phyloP scores from a whole-genome alignment of 352 stramenopile genomes.

The Phytophthora foliorum region DNA sequence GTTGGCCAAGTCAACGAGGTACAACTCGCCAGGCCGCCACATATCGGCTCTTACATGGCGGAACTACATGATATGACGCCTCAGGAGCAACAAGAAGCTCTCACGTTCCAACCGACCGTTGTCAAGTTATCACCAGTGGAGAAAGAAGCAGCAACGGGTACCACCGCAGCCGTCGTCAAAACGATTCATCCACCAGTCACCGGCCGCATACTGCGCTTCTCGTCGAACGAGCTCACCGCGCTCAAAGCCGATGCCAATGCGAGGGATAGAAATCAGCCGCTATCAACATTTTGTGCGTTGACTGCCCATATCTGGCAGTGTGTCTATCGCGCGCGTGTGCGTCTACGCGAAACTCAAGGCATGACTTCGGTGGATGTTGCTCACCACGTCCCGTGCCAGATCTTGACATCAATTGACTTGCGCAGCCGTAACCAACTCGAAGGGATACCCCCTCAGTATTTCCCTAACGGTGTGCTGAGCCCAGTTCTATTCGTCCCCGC shows the following conservation, averaged over 20 bases:
- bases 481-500: conserved; percentile 14
- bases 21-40: conserved; percentile 8
- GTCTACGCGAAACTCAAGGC: conserved; percentile 1
- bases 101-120: conserved; percentile 1
- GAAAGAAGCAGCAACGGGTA: not conserved
- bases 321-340: conserved; percentile 10
- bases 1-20: not conserved
- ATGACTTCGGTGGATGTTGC: conserved; percentile 7
- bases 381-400: conserved; percentile 2
- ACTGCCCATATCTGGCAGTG: conserved; percentile 25
- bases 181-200: conserved; percentile 4
- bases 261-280: not conserved
- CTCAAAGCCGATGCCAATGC: conserved; percentile 27
- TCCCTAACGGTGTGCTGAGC: conserved; percentile 29
- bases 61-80: conserved; percentile 20
- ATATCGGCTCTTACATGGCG: conserved; percentile 7
- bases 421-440: conserved; percentile 23
- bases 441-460: conserved; percentile 21
- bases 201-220: conserved; percentile 32
- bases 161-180: not conserved
- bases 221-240: conserved; percentile 12
- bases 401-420: conserved; percentile 21
- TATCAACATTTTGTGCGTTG: conserved; percentile 27
- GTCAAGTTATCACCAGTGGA: conserved; percentile 11
- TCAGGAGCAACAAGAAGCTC: conserved; percentile 11